Evolutionary conservation across 148 eudicot species (phyloP).

Genomic region (Pharnaceum exiguum): DNA sequence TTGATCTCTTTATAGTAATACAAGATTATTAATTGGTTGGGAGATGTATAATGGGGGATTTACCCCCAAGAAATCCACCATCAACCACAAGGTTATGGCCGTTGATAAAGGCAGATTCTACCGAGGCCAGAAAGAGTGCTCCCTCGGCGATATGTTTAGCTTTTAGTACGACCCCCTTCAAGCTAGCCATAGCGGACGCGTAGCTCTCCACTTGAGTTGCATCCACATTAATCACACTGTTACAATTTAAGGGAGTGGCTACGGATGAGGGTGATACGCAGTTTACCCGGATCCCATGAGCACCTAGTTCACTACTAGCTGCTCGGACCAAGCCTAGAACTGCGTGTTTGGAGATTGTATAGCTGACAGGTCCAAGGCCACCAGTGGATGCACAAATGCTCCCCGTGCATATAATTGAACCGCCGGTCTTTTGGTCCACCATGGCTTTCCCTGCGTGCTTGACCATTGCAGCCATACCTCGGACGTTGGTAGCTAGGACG

Average conservation of each 20-base stretch:
- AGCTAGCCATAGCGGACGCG: slow-evolving; percentile 36
- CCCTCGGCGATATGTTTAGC: slow-evolving; percentile 47
- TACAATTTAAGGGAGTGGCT: slow-evolving; percentile 25
- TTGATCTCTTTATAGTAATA: too few species aligned
- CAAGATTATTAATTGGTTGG: too few species aligned
- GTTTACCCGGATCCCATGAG: slow-evolving; percentile 71
- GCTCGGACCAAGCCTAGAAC: slow-evolving; percentile 57
- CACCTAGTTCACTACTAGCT: slow-evolving; percentile 66
- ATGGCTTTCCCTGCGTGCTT: slow-evolving; percentile 74
- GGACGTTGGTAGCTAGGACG: slow-evolving; percentile 40
- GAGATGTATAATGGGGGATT: too few species aligned
- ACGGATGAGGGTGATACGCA: slow-evolving; percentile 68
- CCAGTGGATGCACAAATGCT: slow-evolving; percentile 78
- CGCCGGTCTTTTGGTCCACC: slow-evolving; percentile 40
- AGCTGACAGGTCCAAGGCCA: slow-evolving; percentile 66
- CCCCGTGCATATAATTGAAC: slow-evolving; percentile 66
- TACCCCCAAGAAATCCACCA: too few species aligned
- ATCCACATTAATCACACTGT: slow-evolving; percentile 38
- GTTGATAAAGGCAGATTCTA: slow-evolving; percentile 56
- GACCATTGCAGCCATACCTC: slow-evolving; percentile 58
- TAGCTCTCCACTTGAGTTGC: slow-evolving; percentile 36
- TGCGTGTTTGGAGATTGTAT: slow-evolving; percentile 73
- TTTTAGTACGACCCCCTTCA: slow-evolving; percentile 33
- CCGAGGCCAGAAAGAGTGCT: slow-evolving; percentile 52
- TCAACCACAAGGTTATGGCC: slow-evolving; percentile 70